Percentiles rank a stretch among this genome's conserved stretches.
Evolutionary conservation across 306 rosid genomes (phyloP).

Genomic region (Quercus suber): DNA sequence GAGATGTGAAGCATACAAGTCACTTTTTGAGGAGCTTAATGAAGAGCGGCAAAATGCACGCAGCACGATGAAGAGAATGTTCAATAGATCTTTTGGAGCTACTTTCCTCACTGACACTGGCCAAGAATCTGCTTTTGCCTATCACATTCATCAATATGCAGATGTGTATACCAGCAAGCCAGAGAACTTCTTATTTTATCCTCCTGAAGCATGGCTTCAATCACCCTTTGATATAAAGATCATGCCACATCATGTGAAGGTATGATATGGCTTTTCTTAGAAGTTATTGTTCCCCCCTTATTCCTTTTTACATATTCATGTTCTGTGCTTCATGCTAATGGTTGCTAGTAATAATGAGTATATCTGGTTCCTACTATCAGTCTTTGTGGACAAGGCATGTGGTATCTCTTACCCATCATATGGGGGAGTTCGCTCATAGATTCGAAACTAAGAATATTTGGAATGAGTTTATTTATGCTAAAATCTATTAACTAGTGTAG

Average conservation of each 20-base stretch:
- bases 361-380: neutral
- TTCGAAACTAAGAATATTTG: too few relatives aligned
- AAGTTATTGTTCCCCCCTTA: neutral
- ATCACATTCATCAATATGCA: constrained; percentile 93
- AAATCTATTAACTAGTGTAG: too few relatives aligned
- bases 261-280: constrained; percentile 22
- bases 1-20: constrained; percentile 44
- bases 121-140: constrained; percentile 94
- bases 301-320: neutral
- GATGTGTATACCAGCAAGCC: constrained; percentile 98
- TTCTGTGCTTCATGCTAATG: constrained; percentile 1
- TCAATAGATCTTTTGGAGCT: constrained; percentile 81
- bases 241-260: constrained; percentile 98
- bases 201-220: constrained; percentile 94
- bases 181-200: constrained; percentile 78
- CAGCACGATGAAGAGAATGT: constrained; percentile 68
- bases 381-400: neutral
- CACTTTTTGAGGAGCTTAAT: constrained; percentile 68
- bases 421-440: neutral
- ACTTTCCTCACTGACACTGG: constrained; percentile 90
- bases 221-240: constrained; percentile 91
- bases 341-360: neutral
- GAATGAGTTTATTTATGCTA: neutral
- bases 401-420: neutral
- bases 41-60: constrained; percentile 69